Evolutionary conservation across 2,329 filamentous ascomycete species (phyloP), one percentile per base, ranked within the genome.

Genomic region (Fusarium sp.): DNA sequence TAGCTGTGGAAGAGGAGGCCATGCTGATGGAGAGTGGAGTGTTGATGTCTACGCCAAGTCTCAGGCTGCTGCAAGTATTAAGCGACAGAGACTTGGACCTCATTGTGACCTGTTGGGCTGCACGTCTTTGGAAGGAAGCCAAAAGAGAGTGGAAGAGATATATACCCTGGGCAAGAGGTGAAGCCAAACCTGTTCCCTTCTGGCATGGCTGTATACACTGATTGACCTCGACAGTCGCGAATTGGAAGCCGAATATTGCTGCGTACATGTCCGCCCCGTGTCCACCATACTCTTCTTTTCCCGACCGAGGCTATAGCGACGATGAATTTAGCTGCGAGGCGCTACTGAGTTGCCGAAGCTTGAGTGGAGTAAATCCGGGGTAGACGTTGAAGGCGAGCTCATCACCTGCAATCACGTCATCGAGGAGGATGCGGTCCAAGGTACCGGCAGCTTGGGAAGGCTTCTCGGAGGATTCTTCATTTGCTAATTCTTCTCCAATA

Each of bases 371-470:
- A 52, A 71, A 73, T 74, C 71, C 25, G 71, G 71, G 71, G 71
- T 74, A 74, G 27, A 69, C 60, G 10, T 18, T 11, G 13, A 74
- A 74, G 71, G 52, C 66, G 75, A 75, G 67, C 74, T 75, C 56
- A 20, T 59, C 54, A 69, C 63, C 65, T 70, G 36, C 65, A 47
- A 78, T 71, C 75, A 77, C 75, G 74, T 58, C 75, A 77, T 77
- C 20, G 54, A 52, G 58, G 54, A 45, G 16, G 65, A 57, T 59
- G 61, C 50, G 29, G 45, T 54, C 25, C 10, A 65, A 36, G 59
- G 60, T 68, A 52, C 68, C 62, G 61, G 63, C 27, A 47, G 70
- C 56, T 47, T 64, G 68, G 65, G 59, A 70, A 50, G 50, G 66
- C 14, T 47, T 66, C 59, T 67, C 22, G 56, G 40, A 54, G 22